Evolutionary conservation across 495 filamentous ascomycete genomes (phyloP), one percentile per base, ranked within the genome.

Genomic region (Hypoxylon trugodes): DNA sequence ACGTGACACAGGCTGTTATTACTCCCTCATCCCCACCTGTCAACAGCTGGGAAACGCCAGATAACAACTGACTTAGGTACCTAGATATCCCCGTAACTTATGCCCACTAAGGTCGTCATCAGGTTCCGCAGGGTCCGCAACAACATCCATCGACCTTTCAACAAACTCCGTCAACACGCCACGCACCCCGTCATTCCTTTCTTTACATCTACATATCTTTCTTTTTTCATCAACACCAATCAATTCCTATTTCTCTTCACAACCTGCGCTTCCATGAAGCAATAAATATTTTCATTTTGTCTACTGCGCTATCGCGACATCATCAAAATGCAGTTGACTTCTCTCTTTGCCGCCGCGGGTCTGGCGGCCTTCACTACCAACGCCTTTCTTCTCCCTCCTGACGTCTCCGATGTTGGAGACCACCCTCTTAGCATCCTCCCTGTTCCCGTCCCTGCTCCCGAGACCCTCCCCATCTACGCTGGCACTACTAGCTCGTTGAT

Each of bases 331-430:
- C 65, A 69, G 59, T 67, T 73, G 51, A 69, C 41, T 13, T 61
- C 68, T 2, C 51, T 73, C 22, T 41, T 73, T 33, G 48, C 65
- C 63, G 69, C 61, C 45, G 68, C 70, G 38, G 71, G 69, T 19
- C 69, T 76, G 65, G 73, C 64, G 64, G 71, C 64, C 22, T 42
- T 63, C 8, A 57, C 71, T 30, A 54, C 68, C 26, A 64, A 68
- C 49, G 74, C 74, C 55, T 56, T 77, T 9, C 49, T 75, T 26
- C 35, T 75, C 21, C 71, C 71, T 30, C 69, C 71, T 13, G 62
- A 60, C 18, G 32, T 70, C 26, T 49, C 69, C 32, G 64, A 57
- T 4, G 21, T 59, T 33, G 66, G 70, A 43, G 52, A 59, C 13
- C 55, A 61, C 21, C 53, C 65, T 15, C 56, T 73, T 56, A 58